Evolutionary conservation across 345 rosid genomes (phyloP).

Genomic region (Melaleuca quinquenervia): DNA sequence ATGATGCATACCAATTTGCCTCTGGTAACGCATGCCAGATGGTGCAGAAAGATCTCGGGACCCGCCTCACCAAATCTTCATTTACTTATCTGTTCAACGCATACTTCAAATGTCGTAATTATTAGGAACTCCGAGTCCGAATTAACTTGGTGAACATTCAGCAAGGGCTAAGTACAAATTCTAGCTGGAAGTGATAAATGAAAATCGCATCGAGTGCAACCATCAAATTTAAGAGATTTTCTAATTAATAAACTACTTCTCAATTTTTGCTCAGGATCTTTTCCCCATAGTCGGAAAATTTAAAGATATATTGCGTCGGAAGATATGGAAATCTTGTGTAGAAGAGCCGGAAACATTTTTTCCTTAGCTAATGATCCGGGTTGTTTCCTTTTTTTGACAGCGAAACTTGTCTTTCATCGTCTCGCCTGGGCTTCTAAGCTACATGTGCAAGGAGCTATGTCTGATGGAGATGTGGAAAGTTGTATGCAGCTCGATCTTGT

Average conservation of each 20-base stretch:
- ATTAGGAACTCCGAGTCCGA: not conserved
- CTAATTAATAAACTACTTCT: not conserved
- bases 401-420: not conserved
- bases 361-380: not conserved
- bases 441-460: not conserved
- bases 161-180: not conserved
- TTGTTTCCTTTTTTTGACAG: not conserved
- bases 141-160: not conserved
- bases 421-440: not conserved
- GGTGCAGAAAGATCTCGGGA: not conserved
- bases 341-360: not conserved
- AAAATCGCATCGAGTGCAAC: not conserved
- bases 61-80: not conserved
- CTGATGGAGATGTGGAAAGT: not conserved
- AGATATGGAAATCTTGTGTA: not conserved
- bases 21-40: not conserved
- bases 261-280: not conserved
- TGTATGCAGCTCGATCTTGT: not conserved
- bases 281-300: not conserved
- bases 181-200: not conserved
- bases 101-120: not conserved
- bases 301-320: not conserved
- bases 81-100: not conserved
- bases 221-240: not conserved
- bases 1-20: not conserved